Evolutionary conservation across 768 basidiomycete genomes (phyloP), one percentile per base, ranked within the genome.

Genomic region (Rhizopogon rudus): DNA sequence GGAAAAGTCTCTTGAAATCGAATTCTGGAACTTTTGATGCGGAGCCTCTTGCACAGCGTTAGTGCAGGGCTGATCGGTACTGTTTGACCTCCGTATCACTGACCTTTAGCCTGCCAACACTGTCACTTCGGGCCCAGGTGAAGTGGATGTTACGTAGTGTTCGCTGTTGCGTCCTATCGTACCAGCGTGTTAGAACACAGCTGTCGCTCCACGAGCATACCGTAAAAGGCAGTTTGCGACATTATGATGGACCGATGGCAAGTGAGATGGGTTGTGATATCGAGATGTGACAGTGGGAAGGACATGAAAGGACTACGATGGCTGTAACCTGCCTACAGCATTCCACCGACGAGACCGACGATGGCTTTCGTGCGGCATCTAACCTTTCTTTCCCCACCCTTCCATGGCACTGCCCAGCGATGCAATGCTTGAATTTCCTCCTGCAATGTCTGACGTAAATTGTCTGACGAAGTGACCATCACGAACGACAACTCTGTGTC

Each of bases 401-500:
- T 74, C 89, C 89, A 92, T 0, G 77, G 73, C 6, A 63, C 70
- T 5, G 79, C 74, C 66, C 83, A 73, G 35, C 65, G 67, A 40
- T 76, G 75, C 46, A 91, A 74, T 10, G 73, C 72, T 8, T 75
- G 65, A 7, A 87, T 70, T 60, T 90, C 88, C 1, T 75, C 74
- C 1, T 74, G 73, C 2, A 91, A 73, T 48, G 75, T 73, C 43
- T 66, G 66, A 31, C 79, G 78, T 40, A 91, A 64, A 1, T 67
- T 53, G 6, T 74, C 67, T 3, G 85, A 84, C 20, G 86, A 83
- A 10, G 91, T 81, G 46, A 87, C 66, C 79, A 97, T 82, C 45
- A 95, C 65, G 67, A 97, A 91, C 0, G 93, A 95, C 33, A 97
- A 77, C 63, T 97, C 95, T 8, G 91, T 92, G 68, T 97, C 95